These are phyloP conservation scores for Neurospora sp. DNA, from an alignment of 495 filamentous ascomycete genomes.

Conservation along the genomic window DNA sequence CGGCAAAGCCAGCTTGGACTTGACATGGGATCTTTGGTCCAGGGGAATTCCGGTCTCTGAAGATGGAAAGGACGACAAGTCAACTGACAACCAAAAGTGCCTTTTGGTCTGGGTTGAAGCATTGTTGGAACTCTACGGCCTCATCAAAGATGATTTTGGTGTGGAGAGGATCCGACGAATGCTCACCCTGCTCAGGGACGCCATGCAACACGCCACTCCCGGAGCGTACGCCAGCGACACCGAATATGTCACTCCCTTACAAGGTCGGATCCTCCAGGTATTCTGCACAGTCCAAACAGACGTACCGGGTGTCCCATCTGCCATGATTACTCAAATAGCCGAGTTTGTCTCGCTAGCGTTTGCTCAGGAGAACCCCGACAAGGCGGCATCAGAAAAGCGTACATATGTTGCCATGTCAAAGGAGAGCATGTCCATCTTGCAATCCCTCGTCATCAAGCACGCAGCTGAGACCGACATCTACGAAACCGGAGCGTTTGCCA, in stretches of 20 bases:
- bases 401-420: constrained; percentile 84
- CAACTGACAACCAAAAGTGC: constrained; percentile 62
- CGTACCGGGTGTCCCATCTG: constrained; percentile 52
- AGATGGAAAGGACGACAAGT: constrained; percentile 33
- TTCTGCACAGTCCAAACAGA: constrained; percentile 64
- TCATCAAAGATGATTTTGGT: constrained; percentile 57
- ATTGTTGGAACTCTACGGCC: constrained; percentile 67
- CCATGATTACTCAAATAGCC: constrained; percentile 56
- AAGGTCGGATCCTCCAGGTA: constrained; percentile 61
- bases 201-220: constrained; percentile 51
- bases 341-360: constrained; percentile 63
- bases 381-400: constrained; percentile 36
- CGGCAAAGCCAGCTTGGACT: constrained; percentile 46
- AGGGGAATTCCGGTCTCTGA: constrained; percentile 45
- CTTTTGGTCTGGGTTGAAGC: constrained; percentile 68
- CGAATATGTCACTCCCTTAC: constrained; percentile 73
- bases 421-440: constrained; percentile 58
- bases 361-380: constrained; percentile 21
- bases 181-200: constrained; percentile 50
- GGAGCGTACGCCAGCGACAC: constrained; percentile 71
- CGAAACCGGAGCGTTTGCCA: constrained; percentile 47
- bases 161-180: constrained; percentile 50
- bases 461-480: constrained; percentile 57
- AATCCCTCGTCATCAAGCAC: constrained; percentile 52
- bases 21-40: constrained; percentile 67